Evolutionary conservation across 2,329 filamentous ascomycete species (phyloP).

Genomic region (Cladosporium sp.): DNA sequence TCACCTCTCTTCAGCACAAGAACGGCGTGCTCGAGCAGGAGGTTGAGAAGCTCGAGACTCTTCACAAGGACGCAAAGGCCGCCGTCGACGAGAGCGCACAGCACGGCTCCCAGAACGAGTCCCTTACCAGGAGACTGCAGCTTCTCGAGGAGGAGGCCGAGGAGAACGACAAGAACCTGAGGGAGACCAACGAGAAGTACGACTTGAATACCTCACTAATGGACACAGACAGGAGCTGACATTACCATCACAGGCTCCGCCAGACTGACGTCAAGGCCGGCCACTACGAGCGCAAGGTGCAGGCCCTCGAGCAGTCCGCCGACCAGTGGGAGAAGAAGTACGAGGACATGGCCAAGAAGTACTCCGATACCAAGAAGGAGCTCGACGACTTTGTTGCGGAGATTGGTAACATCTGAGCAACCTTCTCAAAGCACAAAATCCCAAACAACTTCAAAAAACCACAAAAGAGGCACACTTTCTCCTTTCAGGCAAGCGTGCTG

Average conservation of each 20-base stretch:
- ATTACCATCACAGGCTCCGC: slow-evolving; percentile 67
- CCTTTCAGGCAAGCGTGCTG: slow-evolving; percentile 10
- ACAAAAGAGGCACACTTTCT: slow-evolving; percentile 6
- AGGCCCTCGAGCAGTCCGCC: slow-evolving; percentile 85
- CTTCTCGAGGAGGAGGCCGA: slow-evolving; percentile 97
- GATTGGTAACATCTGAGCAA: slow-evolving; percentile 83
- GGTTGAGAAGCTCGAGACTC: slow-evolving; percentile 84
- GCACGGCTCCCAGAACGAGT: slow-evolving; percentile 85
- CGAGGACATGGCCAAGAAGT: slow-evolving; percentile 94
- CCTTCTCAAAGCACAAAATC: not conserved
- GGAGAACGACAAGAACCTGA: slow-evolving; percentile 89
- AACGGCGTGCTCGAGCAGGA: slow-evolving; percentile 85
- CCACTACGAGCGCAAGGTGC: slow-evolving; percentile 98
- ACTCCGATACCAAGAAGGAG: slow-evolving; percentile 77
- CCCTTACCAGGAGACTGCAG: slow-evolving; percentile 85
- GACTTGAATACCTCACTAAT: no score
- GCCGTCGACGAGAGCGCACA: slow-evolving; percentile 74
- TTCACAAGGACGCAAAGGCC: slow-evolving; percentile 83
- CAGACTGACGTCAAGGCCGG: slow-evolving; percentile 99
- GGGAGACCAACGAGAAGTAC: slow-evolving; percentile 98
- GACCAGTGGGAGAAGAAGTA: slow-evolving; percentile 97
- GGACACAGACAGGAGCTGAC: not conserved
- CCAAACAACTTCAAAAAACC: not conserved
- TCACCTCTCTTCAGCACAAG: slow-evolving; percentile 93
- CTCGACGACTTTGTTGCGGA: slow-evolving; percentile 84